These are phyloP conservation scores for Dryadomyces quercivorus DNA, from an alignment of 2,329 filamentous ascomycete genomes.

Conservation along the genomic window DNA sequence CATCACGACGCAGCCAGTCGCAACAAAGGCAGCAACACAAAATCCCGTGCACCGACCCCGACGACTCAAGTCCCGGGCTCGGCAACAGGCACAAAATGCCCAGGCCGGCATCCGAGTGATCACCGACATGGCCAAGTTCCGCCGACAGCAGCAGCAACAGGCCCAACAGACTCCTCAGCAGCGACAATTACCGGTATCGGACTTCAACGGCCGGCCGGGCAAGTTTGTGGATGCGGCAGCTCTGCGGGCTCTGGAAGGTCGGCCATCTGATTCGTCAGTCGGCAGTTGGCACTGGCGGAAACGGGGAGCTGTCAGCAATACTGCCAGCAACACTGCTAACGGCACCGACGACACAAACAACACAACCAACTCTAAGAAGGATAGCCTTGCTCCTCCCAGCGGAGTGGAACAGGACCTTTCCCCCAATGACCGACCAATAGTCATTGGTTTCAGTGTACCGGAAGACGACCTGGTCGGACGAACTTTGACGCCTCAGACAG, in stretches of 20 bases:
- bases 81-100: conserved; percentile 48
- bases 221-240: conserved; percentile 49
- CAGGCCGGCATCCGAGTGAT: conserved; percentile 55
- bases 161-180: conserved; percentile 20
- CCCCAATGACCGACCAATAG: conserved; percentile 57
- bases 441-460: conserved; percentile 58
- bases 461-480: conserved; percentile 33
- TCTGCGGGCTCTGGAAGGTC: conserved; percentile 45
- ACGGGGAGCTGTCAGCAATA: conserved; percentile 22
- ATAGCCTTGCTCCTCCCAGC: conserved; percentile 12
- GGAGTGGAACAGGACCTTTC: conserved; percentile 38
- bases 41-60: conserved; percentile 27
- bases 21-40: background rate
- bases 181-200: conserved; percentile 15
- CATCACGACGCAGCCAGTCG: background rate
- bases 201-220: conserved; percentile 17
- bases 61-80: conserved; percentile 43
- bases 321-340: conserved; percentile 15
- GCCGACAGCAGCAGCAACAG: conserved; percentile 26
- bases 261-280: conserved; percentile 38
- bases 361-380: too few relatives aligned
- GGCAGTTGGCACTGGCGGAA: conserved; percentile 46
- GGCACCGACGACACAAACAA: too few relatives aligned
- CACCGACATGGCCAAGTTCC: conserved; percentile 52
- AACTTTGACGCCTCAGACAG: conserved; percentile 39